These are phyloP conservation scores for Boletus subcaerulescens DNA, from an alignment of 768 basidiomycete species.

Conservation along the genomic window DNA sequence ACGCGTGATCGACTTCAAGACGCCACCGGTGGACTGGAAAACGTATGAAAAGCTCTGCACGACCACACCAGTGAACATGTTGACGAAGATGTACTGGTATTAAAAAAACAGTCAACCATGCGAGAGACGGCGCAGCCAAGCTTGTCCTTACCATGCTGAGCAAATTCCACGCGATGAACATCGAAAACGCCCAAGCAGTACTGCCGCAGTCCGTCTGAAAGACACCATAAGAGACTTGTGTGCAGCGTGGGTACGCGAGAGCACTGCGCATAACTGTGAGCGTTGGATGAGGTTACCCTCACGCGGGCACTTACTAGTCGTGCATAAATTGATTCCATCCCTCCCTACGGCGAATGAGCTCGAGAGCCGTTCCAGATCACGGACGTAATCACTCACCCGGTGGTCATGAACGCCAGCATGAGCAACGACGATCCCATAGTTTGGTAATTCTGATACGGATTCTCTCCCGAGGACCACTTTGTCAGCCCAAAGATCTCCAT, in stretches of 20 bases:
- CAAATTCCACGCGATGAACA: constrained; percentile 95
- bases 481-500: constrained; percentile 91
- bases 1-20: constrained; percentile 70
- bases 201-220: constrained; percentile 87
- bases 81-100: constrained; percentile 91
- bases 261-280: constrained; percentile 46
- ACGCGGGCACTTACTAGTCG: constrained; percentile 61
- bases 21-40: constrained; percentile 82
- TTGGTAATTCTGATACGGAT: constrained; percentile 64
- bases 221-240: constrained; percentile 43
- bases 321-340: constrained; percentile 99
- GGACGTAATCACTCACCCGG: constrained; percentile 58
- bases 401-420: constrained; percentile 91
- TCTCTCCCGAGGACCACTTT: constrained; percentile 74
- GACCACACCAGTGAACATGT: constrained; percentile 95
- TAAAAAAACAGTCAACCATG: not conserved
- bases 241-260: constrained; percentile 77
- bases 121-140: constrained; percentile 8
- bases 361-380: not conserved
- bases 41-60: constrained; percentile 98
- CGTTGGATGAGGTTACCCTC: not conserved
- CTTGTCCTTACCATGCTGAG: constrained; percentile 73
- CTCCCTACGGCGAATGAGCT: constrained; percentile 50
- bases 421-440: constrained; percentile 76
- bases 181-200: constrained; percentile 70